A percentile compares a stretch with the other conserved stretches of the same genome.
Conservation (phyloP, 1,284 basidiomycete genomes). For the Trametes sp. region DNA sequence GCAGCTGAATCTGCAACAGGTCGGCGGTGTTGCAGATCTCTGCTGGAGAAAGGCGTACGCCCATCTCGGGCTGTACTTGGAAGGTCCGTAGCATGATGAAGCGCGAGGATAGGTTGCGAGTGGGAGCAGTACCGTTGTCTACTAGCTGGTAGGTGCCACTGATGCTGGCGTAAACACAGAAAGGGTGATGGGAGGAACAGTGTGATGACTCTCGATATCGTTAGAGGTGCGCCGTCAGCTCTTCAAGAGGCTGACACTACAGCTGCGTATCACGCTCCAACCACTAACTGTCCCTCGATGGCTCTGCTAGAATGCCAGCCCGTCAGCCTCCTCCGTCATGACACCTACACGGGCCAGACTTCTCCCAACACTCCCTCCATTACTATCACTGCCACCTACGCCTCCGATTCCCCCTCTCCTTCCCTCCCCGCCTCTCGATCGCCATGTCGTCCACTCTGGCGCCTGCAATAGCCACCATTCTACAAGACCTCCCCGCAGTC, state of each 20-base stretch:
- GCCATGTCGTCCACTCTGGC: slow-evolving; percentile 14
- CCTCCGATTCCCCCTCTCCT: neutral
- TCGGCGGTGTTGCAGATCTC: slow-evolving; percentile 18
- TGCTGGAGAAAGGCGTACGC: neutral
- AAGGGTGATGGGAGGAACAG: neutral
- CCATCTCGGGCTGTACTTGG: neutral
- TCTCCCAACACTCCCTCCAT: neutral
- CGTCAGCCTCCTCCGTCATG: neutral
- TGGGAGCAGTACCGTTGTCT: neutral
- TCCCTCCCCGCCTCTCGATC: slow-evolving; percentile 1
- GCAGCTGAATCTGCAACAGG: slow-evolving; percentile 20
- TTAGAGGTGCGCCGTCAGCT: neutral
- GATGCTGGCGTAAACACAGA: neutral
- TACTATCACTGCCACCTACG: neutral
- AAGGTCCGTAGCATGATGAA: neutral
- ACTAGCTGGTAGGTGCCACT: neutral
- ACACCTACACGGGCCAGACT: neutral
- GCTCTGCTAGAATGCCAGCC: neutral
- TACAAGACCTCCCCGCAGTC: slow-evolving; percentile 27
- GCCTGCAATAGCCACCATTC: slow-evolving; percentile 20
- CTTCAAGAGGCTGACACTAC: slow-evolving; percentile 2
- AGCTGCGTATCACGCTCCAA: neutral
- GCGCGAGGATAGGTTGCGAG: neutral
- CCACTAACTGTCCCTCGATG: neutral
- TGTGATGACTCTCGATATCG: neutral